Evolutionary conservation across 768 basidiomycete species (phyloP).

Genomic region (Kwoniella europaea): DNA sequence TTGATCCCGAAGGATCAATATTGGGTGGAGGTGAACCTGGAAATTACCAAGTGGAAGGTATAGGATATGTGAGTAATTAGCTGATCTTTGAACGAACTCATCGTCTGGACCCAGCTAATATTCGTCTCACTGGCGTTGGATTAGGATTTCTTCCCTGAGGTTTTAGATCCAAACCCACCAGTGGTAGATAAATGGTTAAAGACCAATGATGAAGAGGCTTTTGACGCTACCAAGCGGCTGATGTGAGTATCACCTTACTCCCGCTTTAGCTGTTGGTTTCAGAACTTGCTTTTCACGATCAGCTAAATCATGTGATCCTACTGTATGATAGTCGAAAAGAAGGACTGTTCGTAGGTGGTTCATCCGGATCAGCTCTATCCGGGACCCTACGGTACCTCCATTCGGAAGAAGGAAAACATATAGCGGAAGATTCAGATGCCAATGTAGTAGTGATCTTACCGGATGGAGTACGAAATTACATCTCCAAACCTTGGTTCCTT

Average conservation of each 20-base stretch:
- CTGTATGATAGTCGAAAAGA: slow-evolving; percentile 65
- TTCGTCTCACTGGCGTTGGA: background rate
- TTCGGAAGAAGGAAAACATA: slow-evolving; percentile 67
- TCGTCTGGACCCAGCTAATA: background rate
- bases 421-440: slow-evolving; percentile 69
- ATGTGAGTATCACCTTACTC: slow-evolving; percentile 61
- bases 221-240: slow-evolving; percentile 71
- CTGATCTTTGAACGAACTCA: background rate
- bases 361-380: slow-evolving; percentile 81
- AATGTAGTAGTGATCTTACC: slow-evolving; percentile 90
- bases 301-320: too few relatives aligned
- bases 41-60: slow-evolving; percentile 87
- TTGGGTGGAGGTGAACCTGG: slow-evolving; percentile 66
- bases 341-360: slow-evolving; percentile 90
- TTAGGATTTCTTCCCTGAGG: slow-evolving; percentile 83
- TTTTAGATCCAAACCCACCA: slow-evolving; percentile 69
- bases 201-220: slow-evolving; percentile 78
- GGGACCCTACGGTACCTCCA: slow-evolving; percentile 79
- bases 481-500: slow-evolving; percentile 91
- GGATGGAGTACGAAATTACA: slow-evolving; percentile 92
- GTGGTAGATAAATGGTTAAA: slow-evolving; percentile 75
- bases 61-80: slow-evolving; percentile 65
- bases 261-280: background rate
- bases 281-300: background rate
- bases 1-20: slow-evolving; percentile 94